Evolutionary conservation across 2,329 filamentous ascomycete genomes (phyloP).

Genomic region (Calycina marina): DNA sequence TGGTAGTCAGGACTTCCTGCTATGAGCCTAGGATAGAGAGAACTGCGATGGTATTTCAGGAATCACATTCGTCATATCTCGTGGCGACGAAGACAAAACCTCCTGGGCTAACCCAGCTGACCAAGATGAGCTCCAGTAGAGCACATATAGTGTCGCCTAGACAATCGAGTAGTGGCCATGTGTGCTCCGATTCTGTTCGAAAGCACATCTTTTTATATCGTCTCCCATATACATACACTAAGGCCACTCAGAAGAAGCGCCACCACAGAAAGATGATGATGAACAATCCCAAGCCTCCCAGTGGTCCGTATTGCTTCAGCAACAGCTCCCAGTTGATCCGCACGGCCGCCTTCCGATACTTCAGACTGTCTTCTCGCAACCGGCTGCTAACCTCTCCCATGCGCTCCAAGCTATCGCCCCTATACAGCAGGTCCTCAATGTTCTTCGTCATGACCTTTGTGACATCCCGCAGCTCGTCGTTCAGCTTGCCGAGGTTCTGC

Average conservation of each 20-base stretch:
- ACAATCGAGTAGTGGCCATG: too few species aligned
- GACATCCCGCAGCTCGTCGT: constrained; percentile 93
- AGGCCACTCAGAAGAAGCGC: constrained; percentile 87
- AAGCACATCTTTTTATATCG: too few species aligned
- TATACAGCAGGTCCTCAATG: constrained; percentile 91
- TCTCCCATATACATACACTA: too few species aligned
- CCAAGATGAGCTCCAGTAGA: too few species aligned
- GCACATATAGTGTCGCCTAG: too few species aligned
- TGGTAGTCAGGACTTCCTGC: too few species aligned
- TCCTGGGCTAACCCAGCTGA: too few species aligned
- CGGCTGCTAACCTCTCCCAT: constrained; percentile 92
- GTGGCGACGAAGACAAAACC: too few species aligned
- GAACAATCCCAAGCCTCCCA: constrained; percentile 67
- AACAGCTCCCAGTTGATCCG: constrained; percentile 97
- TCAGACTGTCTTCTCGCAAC: constrained; percentile 81
- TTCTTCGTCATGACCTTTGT: constrained; percentile 99
- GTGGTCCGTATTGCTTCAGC: constrained; percentile 90
- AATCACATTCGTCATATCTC: too few species aligned
- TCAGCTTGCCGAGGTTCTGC: constrained; percentile 87
- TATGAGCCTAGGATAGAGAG: too few species aligned
- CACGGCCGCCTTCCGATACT: constrained; percentile 84
- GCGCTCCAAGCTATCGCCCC: constrained; percentile 84
- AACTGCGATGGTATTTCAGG: too few species aligned
- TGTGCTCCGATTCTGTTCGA: too few species aligned
- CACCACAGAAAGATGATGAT: constrained; percentile 81